A percentile compares a stretch with the other conserved stretches of the same genome.
Evolutionary conservation across 1,284 basidiomycete species (phyloP).

Genomic region (Apiotrichum gracile): DNA sequence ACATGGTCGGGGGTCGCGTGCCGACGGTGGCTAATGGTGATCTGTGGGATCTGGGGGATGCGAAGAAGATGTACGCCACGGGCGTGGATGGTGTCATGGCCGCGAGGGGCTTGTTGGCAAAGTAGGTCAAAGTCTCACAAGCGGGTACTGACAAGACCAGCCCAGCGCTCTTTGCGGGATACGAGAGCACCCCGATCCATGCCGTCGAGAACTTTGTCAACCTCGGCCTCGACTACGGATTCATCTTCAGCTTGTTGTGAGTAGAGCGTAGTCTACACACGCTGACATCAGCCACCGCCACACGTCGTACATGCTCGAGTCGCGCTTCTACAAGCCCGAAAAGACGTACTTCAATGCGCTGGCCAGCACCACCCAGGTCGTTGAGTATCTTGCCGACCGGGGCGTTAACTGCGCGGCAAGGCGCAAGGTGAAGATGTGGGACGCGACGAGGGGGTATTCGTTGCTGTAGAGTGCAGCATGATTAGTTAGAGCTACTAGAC

Average conservation of each 20-base stretch:
- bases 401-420: slow-evolving; percentile 33
- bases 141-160: background rate
- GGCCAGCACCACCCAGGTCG: slow-evolving; percentile 47
- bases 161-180: slow-evolving; percentile 54
- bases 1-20: slow-evolving; percentile 50
- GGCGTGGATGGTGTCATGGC: slow-evolving; percentile 56
- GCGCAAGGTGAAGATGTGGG: slow-evolving; percentile 26
- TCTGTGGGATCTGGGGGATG: slow-evolving; percentile 53
- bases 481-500: background rate
- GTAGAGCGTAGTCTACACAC: slow-evolving; percentile 6
- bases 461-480: background rate
- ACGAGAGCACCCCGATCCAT: slow-evolving; percentile 50
- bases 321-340: slow-evolving; percentile 48
- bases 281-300: slow-evolving; percentile 48
- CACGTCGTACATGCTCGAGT: slow-evolving; percentile 56
- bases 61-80: slow-evolving; percentile 49
- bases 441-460: slow-evolving; percentile 24
- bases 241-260: slow-evolving; percentile 52
- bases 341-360: slow-evolving; percentile 53
- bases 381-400: slow-evolving; percentile 51
- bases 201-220: slow-evolving; percentile 52
- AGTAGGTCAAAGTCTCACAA: slow-evolving; percentile 46
- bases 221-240: slow-evolving; percentile 50
- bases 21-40: slow-evolving; percentile 58
- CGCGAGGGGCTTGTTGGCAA: slow-evolving; percentile 56